Percentiles rank a stretch among this genome's conserved stretches.
phyloP scores from a whole-genome alignment of 208 protist species.

The Trypanosoma cruzi region DNA sequence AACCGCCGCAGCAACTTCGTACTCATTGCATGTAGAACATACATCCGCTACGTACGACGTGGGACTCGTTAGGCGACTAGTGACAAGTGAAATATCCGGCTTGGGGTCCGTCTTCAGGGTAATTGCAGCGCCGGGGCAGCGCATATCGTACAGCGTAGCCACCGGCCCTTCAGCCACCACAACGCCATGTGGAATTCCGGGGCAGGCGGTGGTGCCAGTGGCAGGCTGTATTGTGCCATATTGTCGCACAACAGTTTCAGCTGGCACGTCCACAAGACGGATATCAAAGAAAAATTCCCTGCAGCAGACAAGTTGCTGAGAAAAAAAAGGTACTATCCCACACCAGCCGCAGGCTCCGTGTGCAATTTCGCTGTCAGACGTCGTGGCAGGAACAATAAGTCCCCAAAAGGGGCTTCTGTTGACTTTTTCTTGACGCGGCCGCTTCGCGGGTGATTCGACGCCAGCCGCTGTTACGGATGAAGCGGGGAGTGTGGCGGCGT shows the following conservation, averaged over 20 bases:
- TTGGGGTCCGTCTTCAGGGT: conserved; percentile 13
- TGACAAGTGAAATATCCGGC: conserved; percentile 32
- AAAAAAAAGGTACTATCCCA: conserved; percentile 31
- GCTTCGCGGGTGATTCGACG: conserved; percentile 18
- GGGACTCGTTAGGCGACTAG: conserved; percentile 61
- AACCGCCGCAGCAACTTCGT: conserved; percentile 60
- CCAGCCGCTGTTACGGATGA: neutral
- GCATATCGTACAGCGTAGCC: conserved; percentile 72
- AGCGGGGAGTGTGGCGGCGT: conserved; percentile 12
- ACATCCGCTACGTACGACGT: conserved; percentile 46
- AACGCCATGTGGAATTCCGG: conserved; percentile 33
- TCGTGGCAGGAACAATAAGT: conserved; percentile 26
- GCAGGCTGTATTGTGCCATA: conserved; percentile 74
- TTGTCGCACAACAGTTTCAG: conserved; percentile 42
- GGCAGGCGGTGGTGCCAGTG: conserved; percentile 48
- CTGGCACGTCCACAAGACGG: conserved; percentile 52
- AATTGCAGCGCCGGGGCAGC: conserved; percentile 57
- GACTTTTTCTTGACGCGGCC: conserved; percentile 6
- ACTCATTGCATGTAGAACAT: conserved; percentile 53
- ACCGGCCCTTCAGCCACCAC: conserved; percentile 71
- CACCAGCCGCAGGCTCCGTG: conserved; percentile 54
- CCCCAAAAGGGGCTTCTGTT: conserved; percentile 29
- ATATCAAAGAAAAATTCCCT: conserved; percentile 72
- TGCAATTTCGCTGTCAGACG: conserved; percentile 1
- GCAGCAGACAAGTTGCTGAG: conserved; percentile 36